phyloP scores from a whole-genome alignment of 75 land plant genomes.

The Cryptomeria japonica region DNA sequence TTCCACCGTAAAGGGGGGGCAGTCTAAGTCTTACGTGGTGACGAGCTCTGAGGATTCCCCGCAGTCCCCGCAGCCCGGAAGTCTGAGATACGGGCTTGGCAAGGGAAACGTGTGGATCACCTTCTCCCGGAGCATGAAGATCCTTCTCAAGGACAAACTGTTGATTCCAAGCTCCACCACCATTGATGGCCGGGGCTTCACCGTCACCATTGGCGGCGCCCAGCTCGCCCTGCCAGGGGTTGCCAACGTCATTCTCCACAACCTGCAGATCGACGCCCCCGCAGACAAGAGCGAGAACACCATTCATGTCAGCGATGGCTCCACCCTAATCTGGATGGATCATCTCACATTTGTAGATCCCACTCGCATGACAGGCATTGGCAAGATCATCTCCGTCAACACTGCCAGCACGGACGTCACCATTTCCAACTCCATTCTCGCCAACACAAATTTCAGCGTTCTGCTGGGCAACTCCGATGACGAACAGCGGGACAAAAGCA shows the following conservation, averaged over 20 bases:
- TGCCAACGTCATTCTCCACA: slow-evolving; percentile 40
- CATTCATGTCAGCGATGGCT: slow-evolving; percentile 18
- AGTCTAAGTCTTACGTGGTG: slow-evolving; percentile 25
- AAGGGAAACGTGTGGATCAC: slow-evolving; percentile 41
- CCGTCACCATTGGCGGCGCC: slow-evolving; percentile 17
- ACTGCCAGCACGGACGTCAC: slow-evolving; percentile 27
- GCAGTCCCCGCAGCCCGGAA: slow-evolving; percentile 13
- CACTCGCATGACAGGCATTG: background rate
- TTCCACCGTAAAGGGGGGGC: slow-evolving; percentile 19
- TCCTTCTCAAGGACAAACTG: slow-evolving; percentile 22
- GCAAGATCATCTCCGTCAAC: background rate
- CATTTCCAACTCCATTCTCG: slow-evolving; percentile 32
- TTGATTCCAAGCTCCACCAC: slow-evolving; percentile 38
- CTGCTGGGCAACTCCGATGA: slow-evolving; percentile 40
- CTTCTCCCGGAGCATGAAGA: slow-evolving; percentile 22
- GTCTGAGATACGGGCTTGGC: slow-evolving; percentile 30
- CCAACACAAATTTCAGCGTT: slow-evolving; percentile 28
- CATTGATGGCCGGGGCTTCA: slow-evolving; percentile 39
- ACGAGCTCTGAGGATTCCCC: slow-evolving; percentile 24
- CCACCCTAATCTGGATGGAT: slow-evolving; percentile 28
- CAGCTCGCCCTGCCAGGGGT: slow-evolving; percentile 21
- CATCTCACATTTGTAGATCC: slow-evolving; percentile 26
- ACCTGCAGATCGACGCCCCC: slow-evolving; percentile 19
- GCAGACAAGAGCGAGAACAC: slow-evolving; percentile 29
- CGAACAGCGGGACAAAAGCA: slow-evolving; percentile 18